Conservation (phyloP, 2,329 filamentous ascomycete species). For the Ophiostoma himal-ulmi region DNA sequence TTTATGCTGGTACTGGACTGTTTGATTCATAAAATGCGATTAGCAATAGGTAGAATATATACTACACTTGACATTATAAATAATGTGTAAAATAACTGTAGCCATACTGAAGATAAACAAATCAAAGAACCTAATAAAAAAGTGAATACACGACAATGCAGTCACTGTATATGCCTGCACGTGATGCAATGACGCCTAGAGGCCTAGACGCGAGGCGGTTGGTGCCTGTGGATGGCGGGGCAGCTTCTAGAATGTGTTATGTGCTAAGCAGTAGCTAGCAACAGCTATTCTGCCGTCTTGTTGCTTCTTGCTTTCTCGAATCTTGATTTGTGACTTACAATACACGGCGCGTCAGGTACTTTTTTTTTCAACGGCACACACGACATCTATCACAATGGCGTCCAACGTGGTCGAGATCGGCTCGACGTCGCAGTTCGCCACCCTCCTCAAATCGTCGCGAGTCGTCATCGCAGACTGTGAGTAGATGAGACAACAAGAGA, state of each 20-base stretch:
- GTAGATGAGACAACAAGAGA: conserved; percentile 31
- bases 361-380: not conserved
- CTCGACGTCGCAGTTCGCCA: conserved; percentile 58
- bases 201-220: conserved; percentile 5
- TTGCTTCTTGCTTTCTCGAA: not conserved
- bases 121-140: not conserved
- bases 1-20: not conserved
- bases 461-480: conserved; percentile 87
- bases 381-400: conserved; percentile 17
- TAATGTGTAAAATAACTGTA: too few species aligned
- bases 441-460: conserved; percentile 62
- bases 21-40: not conserved
- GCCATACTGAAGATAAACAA: too few species aligned
- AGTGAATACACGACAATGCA: not conserved
- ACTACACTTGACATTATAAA: not conserved
- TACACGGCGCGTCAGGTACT: not conserved
- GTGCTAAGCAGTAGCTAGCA: not conserved
- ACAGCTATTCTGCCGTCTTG: not conserved
- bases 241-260: not conserved
- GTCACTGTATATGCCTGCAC: not conserved
- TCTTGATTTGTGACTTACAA: not conserved
- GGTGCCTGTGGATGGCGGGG: conserved; percentile 9
- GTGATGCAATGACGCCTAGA: conserved; percentile 9
- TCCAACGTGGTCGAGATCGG: conserved; percentile 34
- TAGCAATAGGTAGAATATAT: not conserved